Base-by-base conservation (phyloP, 129 eudicot species). In the Arctium minus region DNA sequence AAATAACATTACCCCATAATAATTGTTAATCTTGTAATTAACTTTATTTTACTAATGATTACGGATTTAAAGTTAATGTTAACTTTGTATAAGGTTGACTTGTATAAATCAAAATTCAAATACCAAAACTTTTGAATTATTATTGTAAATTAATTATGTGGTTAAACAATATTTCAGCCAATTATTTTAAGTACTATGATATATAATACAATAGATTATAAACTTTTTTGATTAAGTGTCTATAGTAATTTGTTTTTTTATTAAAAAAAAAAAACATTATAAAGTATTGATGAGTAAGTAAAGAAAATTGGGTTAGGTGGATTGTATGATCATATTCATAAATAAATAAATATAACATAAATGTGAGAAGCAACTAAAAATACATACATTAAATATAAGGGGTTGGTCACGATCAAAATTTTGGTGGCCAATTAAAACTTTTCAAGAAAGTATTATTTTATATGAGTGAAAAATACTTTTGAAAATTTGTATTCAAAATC, bases 401-500 rank as follows among this genome's bases (percentile, higher is more conserved):
- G 8, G 22, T 18, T 15, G 60, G 36, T 71, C 73, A 72, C 78
- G 11, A 78, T 71, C 68, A 77, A 77, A 29, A 2, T 37, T 56
- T 72, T 56, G 70, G 70, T 77, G 12, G 86, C 38, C 50, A 32
- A 60, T 22, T 22, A n/a, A n/a, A 44, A 72, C 78, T 69, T 69
- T 79, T 65, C 36, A 60, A 9, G 50, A 29, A 60, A 69, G n/a
- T 18, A 40, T 30, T 40, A 10, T 1, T 78, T 12, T 74, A 29
- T 42, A 42, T 4, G 36, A 62, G 10, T 40, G 18, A 40, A 40
- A 73, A 74, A 33, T 22, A 40, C 37, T 3, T 40, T 40, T 27
- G 1, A 33, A 5, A 6, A 1, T 2, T 29, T 39, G 79, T 50
- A 42, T 72, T 29, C 50, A 50, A 13, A 31, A 8, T 18, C 11